phyloP scores from a whole-genome alignment of 768 basidiomycete species.

The Termitomyces titanicus region DNA sequence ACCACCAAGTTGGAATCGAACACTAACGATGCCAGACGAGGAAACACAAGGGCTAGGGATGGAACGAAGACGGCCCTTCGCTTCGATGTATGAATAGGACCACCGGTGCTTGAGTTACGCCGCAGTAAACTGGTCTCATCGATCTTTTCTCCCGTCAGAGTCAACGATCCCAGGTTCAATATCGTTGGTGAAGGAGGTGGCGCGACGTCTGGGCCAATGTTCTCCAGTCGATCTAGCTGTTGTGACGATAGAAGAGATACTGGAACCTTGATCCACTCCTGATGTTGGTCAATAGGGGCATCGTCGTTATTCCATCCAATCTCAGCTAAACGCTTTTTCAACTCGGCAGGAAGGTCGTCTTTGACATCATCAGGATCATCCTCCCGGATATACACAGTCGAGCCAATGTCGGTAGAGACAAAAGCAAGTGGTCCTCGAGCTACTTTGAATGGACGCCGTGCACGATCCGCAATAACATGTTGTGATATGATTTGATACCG shows the following conservation, averaged over 20 bases:
- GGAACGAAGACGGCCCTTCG: slow-evolving; percentile 68
- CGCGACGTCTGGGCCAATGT: slow-evolving; percentile 21
- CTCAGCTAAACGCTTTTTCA: slow-evolving; percentile 62
- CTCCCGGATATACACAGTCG: slow-evolving; percentile 50
- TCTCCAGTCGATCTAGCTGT: slow-evolving; percentile 51
- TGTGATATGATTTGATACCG: slow-evolving; percentile 68
- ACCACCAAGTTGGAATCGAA: slow-evolving; percentile 52
- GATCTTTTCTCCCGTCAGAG: slow-evolving; percentile 14
- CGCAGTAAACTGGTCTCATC: slow-evolving; percentile 39
- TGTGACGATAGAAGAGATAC: slow-evolving; percentile 59
- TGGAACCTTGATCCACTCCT: slow-evolving; percentile 59
- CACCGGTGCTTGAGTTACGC: slow-evolving; percentile 55
- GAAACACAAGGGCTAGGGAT: slow-evolving; percentile 51
- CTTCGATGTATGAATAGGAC: slow-evolving; percentile 42
- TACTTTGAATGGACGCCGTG: slow-evolving; percentile 65
- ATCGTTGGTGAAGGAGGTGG: slow-evolving; percentile 23
- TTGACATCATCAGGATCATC: slow-evolving; percentile 48
- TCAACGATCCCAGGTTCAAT: slow-evolving; percentile 26
- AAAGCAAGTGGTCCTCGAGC: slow-evolving; percentile 72
- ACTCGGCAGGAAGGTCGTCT: slow-evolving; percentile 57
- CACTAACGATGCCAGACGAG: slow-evolving; percentile 47
- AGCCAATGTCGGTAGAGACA: slow-evolving; percentile 72
- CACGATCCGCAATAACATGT: slow-evolving; percentile 54
- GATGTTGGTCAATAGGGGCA: slow-evolving; percentile 47
- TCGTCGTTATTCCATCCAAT: slow-evolving; percentile 74